Base-by-base conservation (phyloP, 169 alveolate species). In the Cryptosporidium andersoni region DNA sequence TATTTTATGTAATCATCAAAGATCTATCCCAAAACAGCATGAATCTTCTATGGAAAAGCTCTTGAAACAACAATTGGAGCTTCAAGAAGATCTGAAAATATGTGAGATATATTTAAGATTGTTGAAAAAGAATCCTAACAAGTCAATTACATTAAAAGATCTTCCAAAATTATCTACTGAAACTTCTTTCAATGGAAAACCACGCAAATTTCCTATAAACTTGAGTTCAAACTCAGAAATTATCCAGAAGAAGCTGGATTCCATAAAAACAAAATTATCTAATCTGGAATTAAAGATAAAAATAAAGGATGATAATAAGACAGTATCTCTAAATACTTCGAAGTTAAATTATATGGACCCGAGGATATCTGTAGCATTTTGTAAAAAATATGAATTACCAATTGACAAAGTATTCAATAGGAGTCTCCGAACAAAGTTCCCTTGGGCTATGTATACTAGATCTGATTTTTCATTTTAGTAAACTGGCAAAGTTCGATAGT, bases 321-420 rank as follows among this genome's bases (percentile, higher is more conserved):
- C 98, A 51, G 96, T 97, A 64, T 99, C 99, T 37, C 88, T 98
- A 66, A 98, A 99, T 39, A 98, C 99, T 5, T 95, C 99, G n/a
- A 98, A 98, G 90, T 97, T 97, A 80, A 98, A 98, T 91, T 98
- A 98, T 91, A 97, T 97, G 99, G 99, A 98, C 90, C 99, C 99
- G 2, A 92, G 99, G 82, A 97, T 98, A 52, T 94, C 99, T 2
- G 98, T 97, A 40, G 96, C 98, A 52, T 98, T 97, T 94, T 97
- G 99, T 82, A 97, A 97, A 85, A 90, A 93, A 66, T 92, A 92
- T 85, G 99, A 97, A 81, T 95, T 97, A 8, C 98, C 99, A 4
- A 97, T 98, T 60, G 99, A 97, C 92, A 98, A 95, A 90, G 92
- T 96, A 64, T 97, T 98, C 91, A 94, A 97, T 68, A 96, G 95